phyloP scores from a whole-genome alignment of 208 protist species.

The Leishmania gerbilli region DNA sequence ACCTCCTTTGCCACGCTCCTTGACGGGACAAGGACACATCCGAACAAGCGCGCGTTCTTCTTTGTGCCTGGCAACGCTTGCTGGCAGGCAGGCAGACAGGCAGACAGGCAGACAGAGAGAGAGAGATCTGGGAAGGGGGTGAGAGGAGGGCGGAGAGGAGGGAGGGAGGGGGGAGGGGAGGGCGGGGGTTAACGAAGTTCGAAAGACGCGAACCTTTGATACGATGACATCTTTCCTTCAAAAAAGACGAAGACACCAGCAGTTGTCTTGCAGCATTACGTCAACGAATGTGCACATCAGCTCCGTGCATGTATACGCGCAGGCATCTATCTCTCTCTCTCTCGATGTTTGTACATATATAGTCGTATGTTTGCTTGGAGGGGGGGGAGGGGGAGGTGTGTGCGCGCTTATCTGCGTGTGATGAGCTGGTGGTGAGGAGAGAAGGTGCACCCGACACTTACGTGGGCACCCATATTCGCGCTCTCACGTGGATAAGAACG shows the following conservation, averaged over 20 bases:
- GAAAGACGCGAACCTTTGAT: not conserved
- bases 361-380: not conserved
- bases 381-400: not conserved
- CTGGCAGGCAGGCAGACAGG: not conserved
- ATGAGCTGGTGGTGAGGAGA: not conserved
- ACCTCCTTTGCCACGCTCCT: not conserved
- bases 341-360: not conserved
- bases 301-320: not conserved
- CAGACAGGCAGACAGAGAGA: not conserved
- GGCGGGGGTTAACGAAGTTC: not conserved
- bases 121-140: too few species aligned
- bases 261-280: not conserved
- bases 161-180: too few species aligned
- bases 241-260: slow-evolving; percentile 1
- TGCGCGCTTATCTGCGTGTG: not conserved
- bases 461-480: not conserved
- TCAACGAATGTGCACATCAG: slow-evolving; percentile 5
- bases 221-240: not conserved
- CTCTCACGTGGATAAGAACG: not conserved
- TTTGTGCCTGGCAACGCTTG: not conserved
- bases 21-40: not conserved
- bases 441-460: not conserved
- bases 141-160: not conserved
- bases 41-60: not conserved
- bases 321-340: not conserved